phyloP scores from a whole-genome alignment of 306 rosid genomes.

The Alnus glutinosa region DNA sequence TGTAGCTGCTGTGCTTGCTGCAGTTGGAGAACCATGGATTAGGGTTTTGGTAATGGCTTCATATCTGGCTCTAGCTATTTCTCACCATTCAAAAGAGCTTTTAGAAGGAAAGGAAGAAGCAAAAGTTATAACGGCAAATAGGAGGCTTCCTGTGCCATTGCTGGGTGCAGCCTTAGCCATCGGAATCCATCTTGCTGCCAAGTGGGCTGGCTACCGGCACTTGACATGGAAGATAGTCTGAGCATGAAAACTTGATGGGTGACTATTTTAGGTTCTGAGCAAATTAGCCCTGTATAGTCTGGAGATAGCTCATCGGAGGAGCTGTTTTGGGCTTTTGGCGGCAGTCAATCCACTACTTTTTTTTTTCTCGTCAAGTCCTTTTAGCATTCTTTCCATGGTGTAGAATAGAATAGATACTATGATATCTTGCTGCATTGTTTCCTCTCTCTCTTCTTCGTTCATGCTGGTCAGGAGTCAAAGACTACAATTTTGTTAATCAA shows the following conservation, averaged over 20 bases:
- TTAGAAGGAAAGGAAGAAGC: slow-evolving; percentile 43
- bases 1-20: slow-evolving; percentile 75
- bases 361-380: neutral
- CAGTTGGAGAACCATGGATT: slow-evolving; percentile 91
- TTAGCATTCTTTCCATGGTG: neutral
- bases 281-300: slow-evolving; percentile 14
- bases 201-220: slow-evolving; percentile 91
- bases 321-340: neutral
- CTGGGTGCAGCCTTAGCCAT: slow-evolving; percentile 73
- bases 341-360: neutral
- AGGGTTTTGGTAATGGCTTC: slow-evolving; percentile 65
- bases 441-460: neutral
- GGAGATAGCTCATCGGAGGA: neutral
- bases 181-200: slow-evolving; percentile 76
- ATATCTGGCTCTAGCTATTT: slow-evolving; percentile 59
- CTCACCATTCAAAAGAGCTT: slow-evolving; percentile 52
- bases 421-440: neutral
- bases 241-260: slow-evolving; percentile 1
- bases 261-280: neutral
- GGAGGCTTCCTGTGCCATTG: slow-evolving; percentile 71
- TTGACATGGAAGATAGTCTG: slow-evolving; percentile 86
- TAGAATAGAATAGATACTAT: neutral
- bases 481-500: neutral
- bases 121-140: slow-evolving; percentile 31
- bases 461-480: neutral